Base-by-base conservation (phyloP, 176 grass and related monocot species). In the Ampelocalamus luodianensis region DNA sequence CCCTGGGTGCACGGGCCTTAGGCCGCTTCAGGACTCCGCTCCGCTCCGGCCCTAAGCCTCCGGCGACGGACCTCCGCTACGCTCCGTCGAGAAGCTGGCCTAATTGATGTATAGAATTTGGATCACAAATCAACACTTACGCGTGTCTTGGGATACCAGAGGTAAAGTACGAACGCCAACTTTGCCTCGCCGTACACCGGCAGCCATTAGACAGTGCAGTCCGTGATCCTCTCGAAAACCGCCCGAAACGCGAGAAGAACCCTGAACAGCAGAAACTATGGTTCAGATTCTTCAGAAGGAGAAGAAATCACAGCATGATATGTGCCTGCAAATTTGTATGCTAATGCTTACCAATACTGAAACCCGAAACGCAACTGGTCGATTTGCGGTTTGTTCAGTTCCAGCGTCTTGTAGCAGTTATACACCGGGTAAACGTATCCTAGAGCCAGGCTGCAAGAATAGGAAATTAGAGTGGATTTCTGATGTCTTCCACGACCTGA, bases 371-470 rank as follows among this genome's bases (percentile, higher is more conserved):
- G 83, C 81, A 98, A 64, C 80, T 79, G 78, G 38, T 91, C 96
- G 23, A 89, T 89, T 61, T 87, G 80, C 4, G 80, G 85, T 38
- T 81, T 59, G 66, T 85, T 88, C 85, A 85, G 49, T 78, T 98
- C 86, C 80, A 98, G 78, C 13, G 90, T 89, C 83, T 96, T 94
- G 74, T 91, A 95, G 91, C 96, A 98, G 74, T 75, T 23, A 64
- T 98, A 94, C 44, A 91, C 93, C 58, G 91, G 91, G 87, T 92
- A 98, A 10, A 81, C 89, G 74, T 95, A 90, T 13, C 93, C 91
- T 13, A 94, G 63, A 39, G 71, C 80, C 73, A 95, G 56, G 4
- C 89, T 98, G 82, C 77, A 54, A 65, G 63, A 59, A 0, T 0
- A 22, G 5, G 37, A 36, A 85, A 51, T 42, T 4, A 23, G 27